Evolutionary conservation across 306 rosid species (phyloP), one percentile per base, ranked within the genome.

Genomic region (Carpinus viminea): DNA sequence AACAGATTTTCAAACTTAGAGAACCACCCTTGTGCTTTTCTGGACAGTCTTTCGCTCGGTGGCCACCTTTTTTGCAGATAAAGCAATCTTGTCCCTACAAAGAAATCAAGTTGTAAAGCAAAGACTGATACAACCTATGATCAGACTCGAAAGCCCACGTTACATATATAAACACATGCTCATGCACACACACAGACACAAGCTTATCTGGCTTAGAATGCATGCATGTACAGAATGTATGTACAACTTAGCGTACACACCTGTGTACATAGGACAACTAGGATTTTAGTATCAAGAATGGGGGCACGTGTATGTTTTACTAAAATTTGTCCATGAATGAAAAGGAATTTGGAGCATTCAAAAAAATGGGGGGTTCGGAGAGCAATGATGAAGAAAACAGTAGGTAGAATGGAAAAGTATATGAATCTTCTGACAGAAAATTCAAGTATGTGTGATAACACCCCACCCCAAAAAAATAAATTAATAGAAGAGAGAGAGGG

Each of bases 11-110:
- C n/a, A 78, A 61, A 55, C 70, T 81, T 80, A 70, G 45, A 51
- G 87, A 79, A 56, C 72, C 82, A 56, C 70, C 68, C 20, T 17
- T 77, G 64, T 79, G 60, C 92, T 88, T 92, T 76, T 92, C 97
- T 20, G 97, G 96, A 86, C 99, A 96, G 78, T 88, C 92, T 83
- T 84, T 91, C 20, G 98, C 92, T 41, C 88, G 92, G 81, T 96
- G 99, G 54, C 96, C 96, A 70, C 88, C 80, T 59, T 88, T 89
- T 79, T 89, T 93, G 83, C 99, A 96, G 74, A 85, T 88, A 84
- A 70, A 91, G 82, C 98, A 95, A 79, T 88, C 90, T 20, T 79
- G 90, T 13, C 83, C 90, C 98, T 95, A 53, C n/a, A 72, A 55
- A 75, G 46, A 62, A 68, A 78, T 34, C n/a, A 70, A 55, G 60